These are phyloP conservation scores for Hansenula sp. DNA, from an alignment of 1,139 yeast species.

Conservation along the genomic window DNA sequence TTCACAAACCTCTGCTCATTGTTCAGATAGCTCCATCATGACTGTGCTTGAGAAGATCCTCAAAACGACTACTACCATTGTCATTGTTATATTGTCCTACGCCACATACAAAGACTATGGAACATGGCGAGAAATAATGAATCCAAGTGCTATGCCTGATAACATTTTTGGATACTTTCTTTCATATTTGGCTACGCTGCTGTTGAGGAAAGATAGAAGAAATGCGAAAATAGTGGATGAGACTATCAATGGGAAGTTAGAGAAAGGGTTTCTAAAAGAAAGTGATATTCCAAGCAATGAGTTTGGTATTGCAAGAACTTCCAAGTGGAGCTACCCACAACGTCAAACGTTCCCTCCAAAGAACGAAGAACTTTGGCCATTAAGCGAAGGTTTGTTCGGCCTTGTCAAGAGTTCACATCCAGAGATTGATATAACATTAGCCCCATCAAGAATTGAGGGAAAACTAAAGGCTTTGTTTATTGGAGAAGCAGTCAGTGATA, in stretches of 20 bases:
- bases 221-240: not conserved
- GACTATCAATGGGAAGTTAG: not conserved
- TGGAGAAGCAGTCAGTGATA: not conserved
- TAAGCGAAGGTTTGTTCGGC: not conserved
- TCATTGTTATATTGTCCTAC: not conserved
- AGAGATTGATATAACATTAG: no score
- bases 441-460: not conserved
- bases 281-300: not conserved
- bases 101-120: not conserved
- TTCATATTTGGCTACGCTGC: not conserved
- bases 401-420: not conserved
- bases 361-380: not conserved
- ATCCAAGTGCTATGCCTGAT: not conserved
- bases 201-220: conserved; percentile 1
- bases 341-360: not conserved
- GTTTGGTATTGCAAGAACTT: not conserved
- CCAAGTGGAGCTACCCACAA: not conserved
- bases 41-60: no score
- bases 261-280: not conserved
- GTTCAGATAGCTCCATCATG: no score
- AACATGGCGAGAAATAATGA: not conserved
- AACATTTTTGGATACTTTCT: not conserved
- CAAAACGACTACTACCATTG: not conserved
- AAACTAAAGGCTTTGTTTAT: not conserved
- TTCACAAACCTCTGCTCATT: no score